Conservation (phyloP, 108 stramenopile species). For the Skeletonema tropicum region DNA sequence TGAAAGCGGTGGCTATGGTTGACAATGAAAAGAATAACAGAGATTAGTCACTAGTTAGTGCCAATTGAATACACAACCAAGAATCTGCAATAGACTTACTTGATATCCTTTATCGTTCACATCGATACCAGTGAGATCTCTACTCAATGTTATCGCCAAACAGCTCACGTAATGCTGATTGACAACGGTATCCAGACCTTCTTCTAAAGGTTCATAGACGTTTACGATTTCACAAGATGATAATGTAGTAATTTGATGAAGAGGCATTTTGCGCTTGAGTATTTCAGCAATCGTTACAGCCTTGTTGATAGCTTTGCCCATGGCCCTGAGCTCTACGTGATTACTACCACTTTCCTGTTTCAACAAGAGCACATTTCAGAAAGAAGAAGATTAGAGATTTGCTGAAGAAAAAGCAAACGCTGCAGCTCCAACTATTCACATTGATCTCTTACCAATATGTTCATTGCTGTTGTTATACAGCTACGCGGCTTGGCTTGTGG, state of each 20-base stretch:
- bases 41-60: not conserved
- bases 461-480: conserved; percentile 86
- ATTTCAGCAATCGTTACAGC: conserved; percentile 90
- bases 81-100: conserved; percentile 20
- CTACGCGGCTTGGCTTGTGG: conserved; percentile 87
- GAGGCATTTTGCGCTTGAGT: conserved; percentile 83
- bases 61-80: not conserved
- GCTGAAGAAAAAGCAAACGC: not conserved
- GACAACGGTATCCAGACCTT: conserved; percentile 84
- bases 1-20: conserved; percentile 44
- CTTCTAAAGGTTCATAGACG: conserved; percentile 86
- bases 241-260: conserved; percentile 78
- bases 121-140: conserved; percentile 56
- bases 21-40: not conserved
- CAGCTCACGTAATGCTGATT: conserved; percentile 80
- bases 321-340: conserved; percentile 79
- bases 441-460: conserved; percentile 67
- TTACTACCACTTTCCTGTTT: conserved; percentile 60
- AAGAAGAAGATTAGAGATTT: not conserved
- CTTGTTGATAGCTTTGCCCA: conserved; percentile 91
- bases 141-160: conserved; percentile 73
- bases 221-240: conserved; percentile 82
- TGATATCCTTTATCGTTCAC: conserved; percentile 80
- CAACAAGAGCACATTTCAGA: not conserved
- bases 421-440: not conserved